These are phyloP conservation scores for Hevea brasiliensis DNA, from an alignment of 345 rosid genomes.

Conservation along the genomic window DNA sequence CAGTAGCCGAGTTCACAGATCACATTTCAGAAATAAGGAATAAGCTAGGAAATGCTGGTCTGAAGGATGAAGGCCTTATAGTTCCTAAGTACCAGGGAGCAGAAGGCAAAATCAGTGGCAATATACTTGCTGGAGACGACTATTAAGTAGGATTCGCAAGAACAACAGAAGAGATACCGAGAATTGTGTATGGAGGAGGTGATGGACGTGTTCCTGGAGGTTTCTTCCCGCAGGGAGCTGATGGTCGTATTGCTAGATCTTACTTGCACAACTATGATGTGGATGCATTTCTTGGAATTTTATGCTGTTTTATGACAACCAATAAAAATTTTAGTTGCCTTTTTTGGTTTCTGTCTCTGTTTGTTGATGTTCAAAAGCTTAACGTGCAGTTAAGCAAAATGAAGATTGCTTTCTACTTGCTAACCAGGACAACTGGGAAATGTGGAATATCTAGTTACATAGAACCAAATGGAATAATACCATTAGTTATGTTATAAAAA, in stretches of 20 bases:
- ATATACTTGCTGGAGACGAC: constrained; percentile 54
- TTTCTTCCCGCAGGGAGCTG: constrained; percentile 62
- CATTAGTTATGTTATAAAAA: no score
- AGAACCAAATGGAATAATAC: no score
- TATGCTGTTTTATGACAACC: background rate
- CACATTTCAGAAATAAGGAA: constrained; percentile 38
- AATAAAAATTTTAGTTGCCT: background rate
- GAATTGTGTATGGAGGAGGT: constrained; percentile 68
- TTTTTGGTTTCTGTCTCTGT: background rate
- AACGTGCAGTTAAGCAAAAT: no score
- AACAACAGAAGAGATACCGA: constrained; percentile 55
- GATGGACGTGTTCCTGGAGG: constrained; percentile 55
- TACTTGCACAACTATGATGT: background rate
- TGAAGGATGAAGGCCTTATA: constrained; percentile 60
- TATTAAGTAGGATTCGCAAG: constrained; percentile 47
- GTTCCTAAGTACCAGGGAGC: constrained; percentile 39
- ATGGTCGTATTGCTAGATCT: constrained; percentile 58
- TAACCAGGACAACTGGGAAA: no score
- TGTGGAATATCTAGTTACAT: no score
- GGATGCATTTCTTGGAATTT: no score
- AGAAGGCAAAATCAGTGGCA: constrained; percentile 43
- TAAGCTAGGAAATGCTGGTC: constrained; percentile 33
- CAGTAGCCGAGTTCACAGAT: constrained; percentile 47
- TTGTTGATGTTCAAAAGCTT: background rate
- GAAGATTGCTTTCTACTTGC: no score